These are phyloP conservation scores for Hydrangea macrophylla DNA, from an alignment of 148 eudicot species.

Conservation along the genomic window DNA sequence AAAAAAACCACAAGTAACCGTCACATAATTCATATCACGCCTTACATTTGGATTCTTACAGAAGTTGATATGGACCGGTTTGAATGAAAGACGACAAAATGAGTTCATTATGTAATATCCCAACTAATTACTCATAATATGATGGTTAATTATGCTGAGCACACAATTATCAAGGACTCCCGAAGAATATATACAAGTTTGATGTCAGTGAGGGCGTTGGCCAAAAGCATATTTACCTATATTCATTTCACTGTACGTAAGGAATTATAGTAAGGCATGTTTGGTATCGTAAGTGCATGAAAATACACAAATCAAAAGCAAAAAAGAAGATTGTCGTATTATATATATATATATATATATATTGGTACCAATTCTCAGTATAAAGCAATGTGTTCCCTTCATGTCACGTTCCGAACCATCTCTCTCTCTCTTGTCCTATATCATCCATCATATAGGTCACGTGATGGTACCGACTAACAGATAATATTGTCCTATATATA, in stretches of 20 bases:
- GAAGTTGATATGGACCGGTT: background rate
- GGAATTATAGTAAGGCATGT: conserved; percentile 13
- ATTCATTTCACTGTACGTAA: conserved; percentile 15
- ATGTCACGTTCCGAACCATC: conserved; percentile 8
- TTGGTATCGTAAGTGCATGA: conserved; percentile 14
- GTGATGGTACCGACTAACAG: no score
- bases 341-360: background rate
- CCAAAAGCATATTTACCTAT: background rate
- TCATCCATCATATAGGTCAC: no score
- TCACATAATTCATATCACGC: no score
- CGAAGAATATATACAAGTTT: background rate
- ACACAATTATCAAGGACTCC: background rate
- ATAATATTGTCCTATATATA: no score
- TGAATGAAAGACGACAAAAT: no score
- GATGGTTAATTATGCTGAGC: background rate
- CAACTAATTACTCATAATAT: no score
- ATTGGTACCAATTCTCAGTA: background rate
- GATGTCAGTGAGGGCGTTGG: background rate
- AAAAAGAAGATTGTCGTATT: conserved; percentile 15
- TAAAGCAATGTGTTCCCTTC: conserved; percentile 13
- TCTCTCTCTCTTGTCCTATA: background rate
- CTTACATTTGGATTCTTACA: no score
- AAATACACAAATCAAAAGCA: conserved; percentile 22
- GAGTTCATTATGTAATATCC: no score
- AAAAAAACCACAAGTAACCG: no score